phyloP scores from a whole-genome alignment of 148 eudicot species.

The Fagopyrum esculentum region DNA sequence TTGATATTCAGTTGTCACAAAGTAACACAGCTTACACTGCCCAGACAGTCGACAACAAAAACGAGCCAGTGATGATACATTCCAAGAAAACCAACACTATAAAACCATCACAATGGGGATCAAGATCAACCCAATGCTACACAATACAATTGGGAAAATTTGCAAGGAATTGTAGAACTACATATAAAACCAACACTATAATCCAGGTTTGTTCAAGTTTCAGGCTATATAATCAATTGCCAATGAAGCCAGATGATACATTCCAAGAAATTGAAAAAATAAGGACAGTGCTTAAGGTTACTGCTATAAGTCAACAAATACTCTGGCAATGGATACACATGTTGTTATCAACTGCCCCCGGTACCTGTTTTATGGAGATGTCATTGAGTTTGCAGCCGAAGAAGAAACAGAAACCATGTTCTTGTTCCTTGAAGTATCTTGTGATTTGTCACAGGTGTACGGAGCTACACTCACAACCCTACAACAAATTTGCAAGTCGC shows the following conservation, averaged over 20 bases:
- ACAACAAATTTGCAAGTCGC: background rate
- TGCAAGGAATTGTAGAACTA: background rate
- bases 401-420: background rate
- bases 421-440: conserved; percentile 5
- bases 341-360: background rate
- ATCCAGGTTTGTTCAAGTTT: background rate
- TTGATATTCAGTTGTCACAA: background rate
- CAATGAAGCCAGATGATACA: conserved; percentile 9
- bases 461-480: conserved; percentile 14
- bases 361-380: background rate
- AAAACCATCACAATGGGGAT: conserved; percentile 1
- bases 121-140: conserved; percentile 6
- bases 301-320: conserved; percentile 3
- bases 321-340: background rate
- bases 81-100: background rate
- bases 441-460: conserved; percentile 7
- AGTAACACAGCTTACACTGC: background rate
- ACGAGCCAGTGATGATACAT: background rate
- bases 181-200: conserved; percentile 2
- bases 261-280: background rate
- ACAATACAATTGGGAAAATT: background rate
- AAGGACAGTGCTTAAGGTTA: background rate
- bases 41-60: background rate
- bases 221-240: conserved; percentile 6
- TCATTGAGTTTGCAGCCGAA: conserved; percentile 8